Percentiles rank a stretch among this genome's conserved stretches.
These are phyloP conservation scores for Mucor racemosus DNA, from an alignment of 371 early-diverging fungal species.

Conservation along the genomic window DNA sequence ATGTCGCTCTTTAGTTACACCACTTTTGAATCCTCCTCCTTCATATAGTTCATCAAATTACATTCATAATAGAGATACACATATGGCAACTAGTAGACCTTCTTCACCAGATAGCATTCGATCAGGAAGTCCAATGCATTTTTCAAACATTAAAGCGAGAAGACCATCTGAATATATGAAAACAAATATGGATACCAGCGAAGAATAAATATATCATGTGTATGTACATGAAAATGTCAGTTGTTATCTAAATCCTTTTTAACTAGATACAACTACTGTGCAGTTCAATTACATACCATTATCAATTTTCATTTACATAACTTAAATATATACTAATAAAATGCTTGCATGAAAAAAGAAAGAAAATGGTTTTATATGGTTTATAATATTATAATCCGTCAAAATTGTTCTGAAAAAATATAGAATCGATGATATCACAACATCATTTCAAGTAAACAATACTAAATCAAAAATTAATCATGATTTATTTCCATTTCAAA, in stretches of 20 bases:
- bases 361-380: too few relatives aligned
- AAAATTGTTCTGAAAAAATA: too few relatives aligned
- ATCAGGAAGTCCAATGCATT: slow-evolving; percentile 45
- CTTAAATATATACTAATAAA: too few relatives aligned
- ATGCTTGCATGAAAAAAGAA: too few relatives aligned
- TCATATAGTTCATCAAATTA: slow-evolving; percentile 51
- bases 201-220: slow-evolving; percentile 20
- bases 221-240: background rate
- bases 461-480: too few relatives aligned
- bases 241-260: background rate
- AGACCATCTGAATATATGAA: slow-evolving; percentile 54
- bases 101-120: slow-evolving; percentile 43
- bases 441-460: too few relatives aligned
- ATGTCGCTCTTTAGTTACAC: slow-evolving; percentile 70
- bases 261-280: background rate
- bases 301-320: background rate
- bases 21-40: slow-evolving; percentile 66
- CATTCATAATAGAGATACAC: slow-evolving; percentile 27
- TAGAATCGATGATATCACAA: too few relatives aligned
- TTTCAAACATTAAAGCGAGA: slow-evolving; percentile 51
- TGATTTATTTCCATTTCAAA: too few relatives aligned
- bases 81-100: slow-evolving; percentile 28
- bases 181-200: slow-evolving; percentile 33
- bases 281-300: background rate
- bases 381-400: too few relatives aligned